These are phyloP conservation scores for Hypoxylon subgilvum DNA, from an alignment of 495 filamentous ascomycete species.

Conservation along the genomic window DNA sequence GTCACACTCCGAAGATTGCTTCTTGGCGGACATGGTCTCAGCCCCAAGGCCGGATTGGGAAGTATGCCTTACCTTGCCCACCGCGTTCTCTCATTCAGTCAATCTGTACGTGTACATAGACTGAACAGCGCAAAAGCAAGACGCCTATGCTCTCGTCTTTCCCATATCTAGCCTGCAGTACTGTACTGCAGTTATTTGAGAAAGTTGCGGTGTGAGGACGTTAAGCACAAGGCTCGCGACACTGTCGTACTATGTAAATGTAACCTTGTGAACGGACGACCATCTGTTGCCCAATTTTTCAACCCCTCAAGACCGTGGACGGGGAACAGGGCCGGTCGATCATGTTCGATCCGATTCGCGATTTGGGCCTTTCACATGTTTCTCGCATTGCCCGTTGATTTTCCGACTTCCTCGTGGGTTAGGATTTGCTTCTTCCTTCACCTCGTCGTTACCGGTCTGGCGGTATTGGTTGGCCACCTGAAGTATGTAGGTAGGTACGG, in stretches of 20 bases:
- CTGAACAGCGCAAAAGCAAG: conserved; percentile 29
- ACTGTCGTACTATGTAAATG: conserved; percentile 34
- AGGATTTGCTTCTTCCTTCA: too few species aligned
- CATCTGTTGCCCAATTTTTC: conserved; percentile 9
- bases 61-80: conserved; percentile 7
- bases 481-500: too few species aligned
- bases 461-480: background rate
- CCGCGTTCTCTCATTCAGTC: conserved; percentile 6
- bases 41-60: conserved; percentile 15
- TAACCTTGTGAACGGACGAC: conserved; percentile 11
- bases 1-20: conserved; percentile 11
- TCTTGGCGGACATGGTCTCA: conserved; percentile 21
- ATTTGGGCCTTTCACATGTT: conserved; percentile 33
- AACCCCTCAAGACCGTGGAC: conserved; percentile 25
- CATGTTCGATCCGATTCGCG: conserved; percentile 36
- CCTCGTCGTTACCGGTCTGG: conserved; percentile 12
- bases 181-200: conserved; percentile 20
- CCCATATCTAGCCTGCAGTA: conserved; percentile 1
- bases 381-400: conserved; percentile 30
- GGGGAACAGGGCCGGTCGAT: conserved; percentile 33
- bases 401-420: background rate
- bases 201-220: conserved; percentile 35
- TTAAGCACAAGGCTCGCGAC: conserved; percentile 27
- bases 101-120: conserved; percentile 2
- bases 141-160: conserved; percentile 12